These are phyloP conservation scores for Cutaneotrichosporon sp. DNA, from an alignment of 1,284 basidiomycete genomes.

Conservation along the genomic window DNA sequence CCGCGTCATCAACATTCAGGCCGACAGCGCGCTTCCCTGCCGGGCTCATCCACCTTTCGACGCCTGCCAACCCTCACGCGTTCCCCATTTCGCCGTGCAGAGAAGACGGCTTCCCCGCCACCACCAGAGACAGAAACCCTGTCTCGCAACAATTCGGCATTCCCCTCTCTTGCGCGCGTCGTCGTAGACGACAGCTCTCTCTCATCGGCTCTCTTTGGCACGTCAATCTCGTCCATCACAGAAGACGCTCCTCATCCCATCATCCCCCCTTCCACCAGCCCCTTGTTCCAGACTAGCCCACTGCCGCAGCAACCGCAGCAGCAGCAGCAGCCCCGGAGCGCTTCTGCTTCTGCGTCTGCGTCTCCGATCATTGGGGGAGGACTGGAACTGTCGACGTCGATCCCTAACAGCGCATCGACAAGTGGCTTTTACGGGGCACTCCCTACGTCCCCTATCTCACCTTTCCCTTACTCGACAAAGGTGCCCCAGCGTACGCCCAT, in stretches of 20 bases:
- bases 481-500: conserved; percentile 9
- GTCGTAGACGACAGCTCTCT: conserved; percentile 28
- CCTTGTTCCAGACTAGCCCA: neutral
- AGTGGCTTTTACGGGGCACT: conserved; percentile 1
- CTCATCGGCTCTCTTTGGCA: conserved; percentile 24
- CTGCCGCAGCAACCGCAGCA: too few species aligned
- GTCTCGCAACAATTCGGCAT: conserved; percentile 16
- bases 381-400: conserved; percentile 9
- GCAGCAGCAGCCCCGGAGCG: neutral
- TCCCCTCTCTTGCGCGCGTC: conserved; percentile 22
- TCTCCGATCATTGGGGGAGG: conserved; percentile 6
- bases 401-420: conserved; percentile 1
- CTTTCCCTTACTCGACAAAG: conserved; percentile 12
- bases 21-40: conserved; percentile 30
- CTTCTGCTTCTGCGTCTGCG: neutral
- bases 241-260: conserved; percentile 12
- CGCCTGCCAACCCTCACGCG: conserved; percentile 36
- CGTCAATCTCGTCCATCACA: conserved; percentile 14
- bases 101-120: conserved; percentile 24
- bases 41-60: conserved; percentile 39
- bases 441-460: conserved; percentile 2
- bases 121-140: neutral
- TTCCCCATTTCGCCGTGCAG: conserved; percentile 37
- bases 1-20: conserved; percentile 12
- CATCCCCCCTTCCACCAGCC: conserved; percentile 1